Evolutionary conservation across 2,329 filamentous ascomycete genomes (phyloP).

Genomic region (Penicillium sp.): DNA sequence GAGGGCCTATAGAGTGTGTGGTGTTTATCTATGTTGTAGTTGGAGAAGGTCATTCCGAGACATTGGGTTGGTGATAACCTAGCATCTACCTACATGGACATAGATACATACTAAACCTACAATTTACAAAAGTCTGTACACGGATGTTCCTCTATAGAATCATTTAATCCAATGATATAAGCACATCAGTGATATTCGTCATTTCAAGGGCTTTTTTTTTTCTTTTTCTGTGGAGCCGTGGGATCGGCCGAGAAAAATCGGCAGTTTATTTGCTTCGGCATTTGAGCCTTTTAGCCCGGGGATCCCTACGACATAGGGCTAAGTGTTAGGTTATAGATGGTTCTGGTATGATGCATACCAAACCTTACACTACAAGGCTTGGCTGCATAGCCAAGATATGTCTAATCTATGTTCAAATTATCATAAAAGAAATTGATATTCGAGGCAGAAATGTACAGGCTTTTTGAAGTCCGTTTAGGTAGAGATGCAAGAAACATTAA

Average conservation of each 20-base stretch:
- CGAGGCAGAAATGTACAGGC: slow-evolving; percentile 19
- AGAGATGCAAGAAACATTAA: slow-evolving; percentile 21
- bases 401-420: background rate
- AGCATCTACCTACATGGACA: background rate
- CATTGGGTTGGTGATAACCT: background rate
- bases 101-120: background rate
- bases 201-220: background rate
- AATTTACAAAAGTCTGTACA: background rate
- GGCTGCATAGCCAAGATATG: background rate
- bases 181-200: too few relatives aligned
- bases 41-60: background rate
- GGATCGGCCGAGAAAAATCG: background rate
- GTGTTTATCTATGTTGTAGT: background rate
- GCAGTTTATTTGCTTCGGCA: background rate
- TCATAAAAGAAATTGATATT: slow-evolving; percentile 6
- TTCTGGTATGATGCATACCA: background rate
- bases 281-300: background rate
- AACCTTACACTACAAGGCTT: background rate
- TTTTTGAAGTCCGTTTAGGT: slow-evolving; percentile 17
- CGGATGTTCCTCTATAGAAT: background rate
- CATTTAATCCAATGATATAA: too few relatives aligned
- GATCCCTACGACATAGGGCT: background rate
- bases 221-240: background rate
- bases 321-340: background rate
- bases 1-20: background rate